Evolutionary conservation across 73 alveolate genomes (phyloP).

Genomic region (Paramecium pentaurelia): DNA sequence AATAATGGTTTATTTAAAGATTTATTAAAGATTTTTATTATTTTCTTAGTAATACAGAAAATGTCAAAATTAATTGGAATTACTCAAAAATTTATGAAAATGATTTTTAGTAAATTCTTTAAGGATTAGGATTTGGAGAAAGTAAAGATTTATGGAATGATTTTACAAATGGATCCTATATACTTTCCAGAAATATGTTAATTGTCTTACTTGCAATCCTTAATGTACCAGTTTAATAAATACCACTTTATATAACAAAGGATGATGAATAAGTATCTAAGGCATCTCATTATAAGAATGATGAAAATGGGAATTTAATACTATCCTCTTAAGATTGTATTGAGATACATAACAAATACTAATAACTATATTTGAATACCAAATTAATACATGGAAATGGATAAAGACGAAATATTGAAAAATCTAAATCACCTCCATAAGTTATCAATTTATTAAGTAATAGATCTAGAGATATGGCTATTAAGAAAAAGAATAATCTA

Average conservation of each 20-base stretch:
- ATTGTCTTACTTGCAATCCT: neutral
- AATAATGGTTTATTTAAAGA: neutral
- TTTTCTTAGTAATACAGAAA: neutral
- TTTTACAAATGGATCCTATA: neutral
- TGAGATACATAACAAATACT: neutral
- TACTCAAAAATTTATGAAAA: neutral
- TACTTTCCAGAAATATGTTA: neutral
- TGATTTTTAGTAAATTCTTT: neutral
- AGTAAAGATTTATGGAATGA: neutral
- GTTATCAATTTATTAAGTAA: neutral
- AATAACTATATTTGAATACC: neutral
- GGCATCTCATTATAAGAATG: neutral
- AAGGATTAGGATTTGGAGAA: neutral
- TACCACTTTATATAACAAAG: neutral
- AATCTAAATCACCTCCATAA: neutral
- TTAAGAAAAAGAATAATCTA: neutral
- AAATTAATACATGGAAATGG: neutral
- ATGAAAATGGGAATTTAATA: neutral
- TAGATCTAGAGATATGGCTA: neutral
- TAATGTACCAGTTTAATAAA: neutral
- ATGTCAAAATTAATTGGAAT: neutral
- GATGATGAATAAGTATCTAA: neutral
- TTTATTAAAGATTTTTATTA: neutral
- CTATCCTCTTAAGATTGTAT: neutral
- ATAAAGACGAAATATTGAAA: neutral